Base-by-base conservation (phyloP, 495 filamentous ascomycete species). In the Penicillium dipodomyicola region DNA sequence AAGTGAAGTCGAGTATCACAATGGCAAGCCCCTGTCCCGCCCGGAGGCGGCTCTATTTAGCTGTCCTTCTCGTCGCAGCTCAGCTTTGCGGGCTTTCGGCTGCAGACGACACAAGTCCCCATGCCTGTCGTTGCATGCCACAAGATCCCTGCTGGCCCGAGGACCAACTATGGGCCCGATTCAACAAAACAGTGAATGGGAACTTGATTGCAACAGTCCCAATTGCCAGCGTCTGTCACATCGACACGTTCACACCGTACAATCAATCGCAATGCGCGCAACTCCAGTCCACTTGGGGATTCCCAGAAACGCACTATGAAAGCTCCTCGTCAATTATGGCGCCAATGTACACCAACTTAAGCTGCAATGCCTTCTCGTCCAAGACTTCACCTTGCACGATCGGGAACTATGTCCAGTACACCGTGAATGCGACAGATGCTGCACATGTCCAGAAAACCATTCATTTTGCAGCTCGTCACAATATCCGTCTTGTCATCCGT, bases 401-500 rank as follows among this genome's bases (percentile, higher is more conserved):
- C 2, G 49, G 49, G 2, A 52, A 52, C 1, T 52, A 52, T 10
- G 37, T 52, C 0, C 15, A 19, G n/a, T 52, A 52, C 20, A 15
- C 35, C 1, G 49, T 52, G 8, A 41, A 52, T 4, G 49, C n/a
- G 2, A 52, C 23, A 2, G 15, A 17, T 6, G 35, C 22, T 9
- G 17, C 5, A 1, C 12, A 52, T 0, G 23, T 41, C 8, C 23
- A 14, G 11, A 19, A 30, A 5, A 17, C 35, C 1, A 43, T 53
- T 5, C 0, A 35, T 9, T 53, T 53, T 23, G 51, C 51, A 1
- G 27, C 23, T 10, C 25, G 11, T 2, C 23, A 53, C 25, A 44
- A 53, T 27, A 23, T 53, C 20, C 39, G 51, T n/a, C 39, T 44
- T 10, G 51, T 53, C 10, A 44, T 53, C 7, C 37, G 40, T 1